phyloP scores from a whole-genome alignment of 2,329 filamentous ascomycete species.

The Aureobasidium zeae region DNA sequence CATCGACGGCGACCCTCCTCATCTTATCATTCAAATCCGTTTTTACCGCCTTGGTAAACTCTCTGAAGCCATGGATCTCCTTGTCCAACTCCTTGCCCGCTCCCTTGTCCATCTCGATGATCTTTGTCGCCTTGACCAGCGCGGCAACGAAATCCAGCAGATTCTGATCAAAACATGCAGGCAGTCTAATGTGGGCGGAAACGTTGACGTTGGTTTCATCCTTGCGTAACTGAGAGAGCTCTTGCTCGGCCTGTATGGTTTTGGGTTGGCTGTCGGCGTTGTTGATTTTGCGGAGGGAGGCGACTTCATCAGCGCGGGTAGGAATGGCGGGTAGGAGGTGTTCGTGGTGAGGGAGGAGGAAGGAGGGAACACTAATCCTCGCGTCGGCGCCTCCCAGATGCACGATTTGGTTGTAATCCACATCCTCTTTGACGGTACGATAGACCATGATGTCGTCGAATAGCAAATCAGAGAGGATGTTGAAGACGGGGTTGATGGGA shows the following conservation, averaged over 20 bases:
- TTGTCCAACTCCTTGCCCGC: constrained; percentile 26
- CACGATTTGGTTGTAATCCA: constrained; percentile 40
- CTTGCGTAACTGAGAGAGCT: constrained; percentile 34
- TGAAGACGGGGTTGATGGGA: constrained; percentile 40
- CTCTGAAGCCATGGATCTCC: constrained; percentile 23
- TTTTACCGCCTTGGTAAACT: constrained; percentile 23
- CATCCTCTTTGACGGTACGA: constrained; percentile 36
- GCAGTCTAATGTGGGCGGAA: constrained; percentile 41
- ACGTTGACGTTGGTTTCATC: constrained; percentile 43
- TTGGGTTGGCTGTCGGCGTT: constrained; percentile 38
- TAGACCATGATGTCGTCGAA: constrained; percentile 43
- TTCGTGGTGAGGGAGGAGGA: constrained; percentile 46
- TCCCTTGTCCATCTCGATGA: constrained; percentile 46
- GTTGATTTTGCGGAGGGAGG: constrained; percentile 32
- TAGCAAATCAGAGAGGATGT: constrained; percentile 39
- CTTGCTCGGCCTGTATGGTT: constrained; percentile 32
- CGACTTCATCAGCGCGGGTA: constrained; percentile 27
- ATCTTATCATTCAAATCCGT: constrained; percentile 24
- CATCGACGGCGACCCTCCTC: constrained; percentile 17
- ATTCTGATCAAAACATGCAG: constrained; percentile 42
- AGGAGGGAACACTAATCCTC: constrained; percentile 40
- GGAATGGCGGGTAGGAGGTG: constrained; percentile 40
- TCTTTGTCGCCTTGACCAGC: constrained; percentile 48
- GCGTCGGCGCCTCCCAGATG: constrained; percentile 44
- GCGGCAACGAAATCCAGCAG: constrained; percentile 47